Conservation (phyloP, 1,284 basidiomycete genomes). For the Boletellus deceptivus region DNA sequence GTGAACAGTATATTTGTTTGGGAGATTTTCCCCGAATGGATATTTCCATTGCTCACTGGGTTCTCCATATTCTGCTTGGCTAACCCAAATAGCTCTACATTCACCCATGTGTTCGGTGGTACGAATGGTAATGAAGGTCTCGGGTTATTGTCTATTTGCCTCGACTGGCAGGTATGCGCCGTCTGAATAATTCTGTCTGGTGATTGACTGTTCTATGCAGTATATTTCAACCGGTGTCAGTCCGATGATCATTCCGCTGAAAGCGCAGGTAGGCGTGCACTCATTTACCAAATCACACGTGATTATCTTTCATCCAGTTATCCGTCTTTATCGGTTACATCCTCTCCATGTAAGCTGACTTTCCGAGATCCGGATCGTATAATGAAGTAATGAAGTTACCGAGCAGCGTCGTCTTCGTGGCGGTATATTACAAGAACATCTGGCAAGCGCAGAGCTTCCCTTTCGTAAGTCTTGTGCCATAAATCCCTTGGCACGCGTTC, state of each 20-base stretch:
- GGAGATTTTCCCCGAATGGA: constrained; percentile 53
- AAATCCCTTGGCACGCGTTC: not conserved
- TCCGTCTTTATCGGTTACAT: constrained; percentile 45
- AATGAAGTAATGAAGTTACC: constrained; percentile 11
- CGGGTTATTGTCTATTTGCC: constrained; percentile 48
- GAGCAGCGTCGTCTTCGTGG: constrained; percentile 41
- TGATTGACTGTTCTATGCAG: constrained; percentile 22
- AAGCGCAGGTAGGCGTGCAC: constrained; percentile 35
- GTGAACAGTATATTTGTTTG: constrained; percentile 44
- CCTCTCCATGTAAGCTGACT: constrained; percentile 40
- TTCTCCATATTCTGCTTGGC: constrained; percentile 60
- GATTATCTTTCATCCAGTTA: constrained; percentile 20
- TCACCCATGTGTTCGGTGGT: constrained; percentile 59
- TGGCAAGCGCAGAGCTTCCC: constrained; percentile 50
- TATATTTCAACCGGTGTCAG: constrained; percentile 46
- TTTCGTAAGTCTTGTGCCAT: constrained; percentile 35
- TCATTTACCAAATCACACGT: not conserved
- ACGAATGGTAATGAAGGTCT: constrained; percentile 59
- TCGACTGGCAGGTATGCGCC: constrained; percentile 26
- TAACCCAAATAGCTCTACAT: constrained; percentile 44
- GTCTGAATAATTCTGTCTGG: not conserved
- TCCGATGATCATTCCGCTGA: constrained; percentile 47
- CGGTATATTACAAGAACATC: constrained; percentile 44
- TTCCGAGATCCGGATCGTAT: constrained; percentile 5
- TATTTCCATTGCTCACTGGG: constrained; percentile 47